Base-by-base conservation (phyloP, 2,329 filamentous ascomycete species). In the Parafenestella ontariensis region DNA sequence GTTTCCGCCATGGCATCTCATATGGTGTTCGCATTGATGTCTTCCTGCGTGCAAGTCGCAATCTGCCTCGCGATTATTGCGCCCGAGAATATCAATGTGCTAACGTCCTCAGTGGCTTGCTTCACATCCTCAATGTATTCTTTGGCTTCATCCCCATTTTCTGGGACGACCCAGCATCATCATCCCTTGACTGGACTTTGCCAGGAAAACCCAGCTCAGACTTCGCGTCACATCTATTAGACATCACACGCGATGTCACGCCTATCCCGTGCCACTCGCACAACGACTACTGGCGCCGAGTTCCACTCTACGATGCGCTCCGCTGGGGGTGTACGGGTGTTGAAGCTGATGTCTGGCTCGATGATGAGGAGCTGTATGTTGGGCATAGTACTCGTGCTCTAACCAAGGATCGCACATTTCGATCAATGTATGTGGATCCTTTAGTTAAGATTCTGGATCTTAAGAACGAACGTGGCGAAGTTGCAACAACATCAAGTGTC, bases 301-400 rank as follows among this genome's bases (percentile, higher is more conserved):
- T 83, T 0, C 83, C 83, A 0, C 75, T 86, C 0, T 84, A 79
- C 64, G 82, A 82, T n/a, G 83, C 83, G 10, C 73, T 86, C 0
- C 74, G 78, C 52, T 82, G 78, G 21, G 83, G 83, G 39, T 85
- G 83, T 64, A 78, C 80, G 11, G 77, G 83, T 28, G 81, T 85
- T 17, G 83, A 86, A 73, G 83, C 83, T 2, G 83, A 86, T 55
- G 80, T 86, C 28, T 85, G 83, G 82, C 76, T 82, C 7, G 80
- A 82, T 50, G 67, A 73, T n/a, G 63, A 81, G 3, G 81, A 85
- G n/a, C 75, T 86, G 24, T 83, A 79, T 54, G 82, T 86, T 41
- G 83, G 83, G 21, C 83, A 86, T 68, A 81, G 75, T 21, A 78
- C 75, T 1, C 75, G 78, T 2, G 73, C 80, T 4, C 72, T 86